A percentile compares a stretch with the other conserved stretches of the same genome.
phyloP scores from a whole-genome alignment of 148 eudicot genomes.

The Linanthus parryae region DNA sequence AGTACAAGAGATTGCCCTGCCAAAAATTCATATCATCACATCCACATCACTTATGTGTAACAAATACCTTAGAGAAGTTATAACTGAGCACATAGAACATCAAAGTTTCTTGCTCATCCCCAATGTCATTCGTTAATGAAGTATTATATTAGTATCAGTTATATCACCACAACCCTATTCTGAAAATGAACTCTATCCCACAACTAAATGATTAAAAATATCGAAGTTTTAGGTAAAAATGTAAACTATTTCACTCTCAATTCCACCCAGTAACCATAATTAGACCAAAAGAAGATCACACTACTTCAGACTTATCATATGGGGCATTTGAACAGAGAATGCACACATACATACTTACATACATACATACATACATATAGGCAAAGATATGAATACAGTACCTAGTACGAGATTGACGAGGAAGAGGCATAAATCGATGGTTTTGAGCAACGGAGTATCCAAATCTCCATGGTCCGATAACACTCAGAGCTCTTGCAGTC shows the following conservation, averaged over 20 bases:
- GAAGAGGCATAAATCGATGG: not conserved
- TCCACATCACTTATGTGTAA: not conserved
- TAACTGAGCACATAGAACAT: not conserved
- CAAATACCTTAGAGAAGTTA: not conserved
- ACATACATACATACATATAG: no score
- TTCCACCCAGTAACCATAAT: no score
- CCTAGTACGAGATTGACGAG: no score
- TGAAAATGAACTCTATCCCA: no score
- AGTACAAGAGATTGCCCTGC: slow-evolving; percentile 30
- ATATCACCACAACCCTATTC: not conserved
- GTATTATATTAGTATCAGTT: not conserved
- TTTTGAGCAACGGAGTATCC: not conserved
- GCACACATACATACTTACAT: no score
- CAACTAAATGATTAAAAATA: no score
- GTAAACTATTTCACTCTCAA: no score
- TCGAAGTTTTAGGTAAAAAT: no score
- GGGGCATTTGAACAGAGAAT: no score
- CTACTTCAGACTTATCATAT: no score
- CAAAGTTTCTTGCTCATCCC: not conserved
- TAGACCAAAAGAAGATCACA: no score
- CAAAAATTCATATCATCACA: not conserved
- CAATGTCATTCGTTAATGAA: not conserved
- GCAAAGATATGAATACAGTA: no score
- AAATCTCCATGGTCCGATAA: not conserved
- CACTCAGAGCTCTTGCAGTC: slow-evolving; percentile 5